phyloP scores from a whole-genome alignment of 164 flowering plant species.

The Vitis riparia region DNA sequence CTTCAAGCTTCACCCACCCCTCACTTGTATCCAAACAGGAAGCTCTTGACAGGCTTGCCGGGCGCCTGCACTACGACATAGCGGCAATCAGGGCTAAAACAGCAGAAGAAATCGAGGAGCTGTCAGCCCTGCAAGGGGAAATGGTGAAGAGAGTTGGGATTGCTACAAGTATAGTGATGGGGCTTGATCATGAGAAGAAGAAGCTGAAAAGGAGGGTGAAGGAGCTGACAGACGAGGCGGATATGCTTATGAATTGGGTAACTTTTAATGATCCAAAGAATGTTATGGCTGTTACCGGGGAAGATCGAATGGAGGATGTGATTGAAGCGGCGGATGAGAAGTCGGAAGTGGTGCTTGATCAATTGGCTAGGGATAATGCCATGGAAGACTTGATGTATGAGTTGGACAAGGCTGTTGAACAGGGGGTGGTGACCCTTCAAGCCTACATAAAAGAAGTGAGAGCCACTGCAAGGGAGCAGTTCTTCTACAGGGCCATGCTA shows the following conservation, averaged over 20 bases:
- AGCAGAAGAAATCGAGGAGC: constrained; percentile 34
- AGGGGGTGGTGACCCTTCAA: constrained; percentile 31
- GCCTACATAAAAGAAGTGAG: constrained; percentile 50
- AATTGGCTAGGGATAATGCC: constrained; percentile 36
- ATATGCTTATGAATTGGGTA: constrained; percentile 45
- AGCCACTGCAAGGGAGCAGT: constrained; percentile 38
- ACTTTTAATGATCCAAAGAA: constrained; percentile 21
- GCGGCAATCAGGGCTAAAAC: constrained; percentile 17
- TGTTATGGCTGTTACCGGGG: background rate
- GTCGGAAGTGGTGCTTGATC: constrained; percentile 27
- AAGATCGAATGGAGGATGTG: constrained; percentile 21
- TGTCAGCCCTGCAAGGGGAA: constrained; percentile 26
- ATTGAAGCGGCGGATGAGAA: constrained; percentile 39
- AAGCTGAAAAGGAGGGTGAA: constrained; percentile 27
- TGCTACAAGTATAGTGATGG: constrained; percentile 15
- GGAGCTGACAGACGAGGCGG: constrained; percentile 26
- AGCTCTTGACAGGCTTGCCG: constrained; percentile 44
- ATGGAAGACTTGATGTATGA: constrained; percentile 56
- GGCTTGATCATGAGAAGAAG: constrained; percentile 32
- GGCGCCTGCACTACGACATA: constrained; percentile 35
- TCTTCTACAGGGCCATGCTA: constrained; percentile 11
- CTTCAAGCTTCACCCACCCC: constrained; percentile 14
- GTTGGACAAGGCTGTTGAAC: constrained; percentile 47
- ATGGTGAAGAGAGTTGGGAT: constrained; percentile 23
- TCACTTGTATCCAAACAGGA: constrained; percentile 41